Evolutionary conservation across 1,139 yeast genomes (phyloP), one percentile per base, ranked within the genome.

Genomic region (Candida sojae): DNA sequence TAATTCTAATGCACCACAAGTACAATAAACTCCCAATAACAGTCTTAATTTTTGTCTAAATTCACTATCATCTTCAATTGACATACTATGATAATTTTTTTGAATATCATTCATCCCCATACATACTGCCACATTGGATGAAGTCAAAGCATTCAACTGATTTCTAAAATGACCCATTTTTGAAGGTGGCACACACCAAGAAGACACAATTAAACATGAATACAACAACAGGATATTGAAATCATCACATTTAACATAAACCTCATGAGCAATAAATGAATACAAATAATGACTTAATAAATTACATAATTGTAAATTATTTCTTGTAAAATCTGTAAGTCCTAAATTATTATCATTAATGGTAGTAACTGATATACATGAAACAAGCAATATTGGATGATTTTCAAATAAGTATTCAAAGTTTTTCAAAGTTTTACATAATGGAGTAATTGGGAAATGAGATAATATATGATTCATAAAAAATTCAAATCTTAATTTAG

Each of bases 101-200:
- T 57, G 64, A 66, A 59, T 66, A 59, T 50, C 68, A 12, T 80
- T 80, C 44, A 79, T 58, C 49, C 80, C 83, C 25, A 79, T 68
- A 55, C 83, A 78, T 26, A 79, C 55, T 2, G 80, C 68, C 34
- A 80, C 58, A 50, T 71, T 72, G 46, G 73, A 64, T 2, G 80
- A 79, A 43, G 72, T 70, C 49, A 80, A 57, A 26, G 79, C 57
- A 51, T 74, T 73, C 60, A 80, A 69, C 52, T 79, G 83, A 55
- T 77, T 80, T 55, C 75, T 77, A 57, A 72, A 79, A 36, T 80
- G 77, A 5, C 82, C 82, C 63, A 77, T 69, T 51, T 69, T 70
- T 32, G 70, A 65, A 3, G 83, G 80, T 2, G 83, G 81, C 5
- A 77, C 62, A 48, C 75, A 70, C 84, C 83, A 80, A 6, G 76